These are phyloP conservation scores for Stygiomarasmius scandens DNA, from an alignment of 1,284 basidiomycete genomes.

Conservation along the genomic window DNA sequence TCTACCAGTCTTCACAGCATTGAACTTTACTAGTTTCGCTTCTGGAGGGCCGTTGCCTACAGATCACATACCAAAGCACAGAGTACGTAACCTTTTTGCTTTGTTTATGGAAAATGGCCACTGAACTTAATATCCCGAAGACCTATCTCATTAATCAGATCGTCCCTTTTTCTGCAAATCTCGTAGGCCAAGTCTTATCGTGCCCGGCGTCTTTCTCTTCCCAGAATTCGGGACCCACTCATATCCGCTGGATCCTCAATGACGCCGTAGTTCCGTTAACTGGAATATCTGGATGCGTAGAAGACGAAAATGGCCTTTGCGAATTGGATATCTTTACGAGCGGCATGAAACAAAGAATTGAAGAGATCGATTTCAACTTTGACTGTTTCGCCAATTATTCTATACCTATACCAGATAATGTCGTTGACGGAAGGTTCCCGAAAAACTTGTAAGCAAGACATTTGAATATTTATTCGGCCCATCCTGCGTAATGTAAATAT, in stretches of 20 bases:
- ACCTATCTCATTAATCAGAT: no score
- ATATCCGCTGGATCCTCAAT: constrained; percentile 50
- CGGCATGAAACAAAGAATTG: constrained; percentile 41
- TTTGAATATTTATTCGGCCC: background rate
- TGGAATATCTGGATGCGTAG: constrained; percentile 48
- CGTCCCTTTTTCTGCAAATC: no score
- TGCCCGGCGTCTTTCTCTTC: no score
- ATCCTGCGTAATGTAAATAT: no score
- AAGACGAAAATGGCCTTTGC: constrained; percentile 54
- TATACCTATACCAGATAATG: constrained; percentile 20
- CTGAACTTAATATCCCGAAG: no score
- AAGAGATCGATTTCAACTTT: constrained; percentile 35
- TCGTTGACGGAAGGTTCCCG: background rate
- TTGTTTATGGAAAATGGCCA: no score
- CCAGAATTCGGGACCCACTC: background rate
- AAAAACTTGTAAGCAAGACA: background rate
- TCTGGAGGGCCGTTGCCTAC: no score
- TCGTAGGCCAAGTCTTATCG: no score
- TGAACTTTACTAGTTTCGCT: no score
- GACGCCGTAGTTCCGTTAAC: constrained; percentile 60
- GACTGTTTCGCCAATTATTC: constrained; percentile 40
- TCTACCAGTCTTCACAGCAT: no score
- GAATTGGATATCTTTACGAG: constrained; percentile 47
- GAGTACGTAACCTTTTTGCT: no score
- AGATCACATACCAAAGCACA: no score